A percentile compares a stretch with the other conserved stretches of the same genome.
Evolutionary conservation across 1,284 basidiomycete species (phyloP).

Genomic region (Apiotrichum gamsii): DNA sequence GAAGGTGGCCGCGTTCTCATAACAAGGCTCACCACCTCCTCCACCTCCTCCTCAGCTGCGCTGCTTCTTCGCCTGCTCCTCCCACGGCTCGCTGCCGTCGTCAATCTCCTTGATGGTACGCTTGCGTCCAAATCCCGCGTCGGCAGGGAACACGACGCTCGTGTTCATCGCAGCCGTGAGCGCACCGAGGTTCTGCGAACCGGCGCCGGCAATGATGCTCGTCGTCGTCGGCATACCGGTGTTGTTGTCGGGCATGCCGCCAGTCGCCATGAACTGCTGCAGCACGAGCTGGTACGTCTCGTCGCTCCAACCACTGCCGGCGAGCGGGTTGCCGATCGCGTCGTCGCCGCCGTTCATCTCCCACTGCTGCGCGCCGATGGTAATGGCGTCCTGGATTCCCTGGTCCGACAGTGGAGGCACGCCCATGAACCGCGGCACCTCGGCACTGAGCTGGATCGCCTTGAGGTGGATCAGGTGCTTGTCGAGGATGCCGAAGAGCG

Average conservation of each 20-base stretch:
- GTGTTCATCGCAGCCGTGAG: conserved; percentile 25
- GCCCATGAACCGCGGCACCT: conserved; percentile 64
- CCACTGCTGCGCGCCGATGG: conserved; percentile 29
- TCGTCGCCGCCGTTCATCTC: conserved; percentile 10
- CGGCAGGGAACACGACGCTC: conserved; percentile 31
- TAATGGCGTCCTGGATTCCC: conserved; percentile 52
- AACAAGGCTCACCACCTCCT: no score
- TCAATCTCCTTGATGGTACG: conserved; percentile 32
- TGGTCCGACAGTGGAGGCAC: conserved; percentile 63
- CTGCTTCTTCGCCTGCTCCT: conserved; percentile 14
- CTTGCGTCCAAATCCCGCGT: conserved; percentile 22
- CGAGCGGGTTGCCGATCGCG: conserved; percentile 36
- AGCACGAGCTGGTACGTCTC: conserved; percentile 42
- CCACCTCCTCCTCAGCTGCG: no score
- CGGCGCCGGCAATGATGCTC: conserved; percentile 1
- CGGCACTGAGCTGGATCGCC: conserved; percentile 68
- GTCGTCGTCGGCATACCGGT: conserved; percentile 5
- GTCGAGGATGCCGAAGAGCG: conserved; percentile 85
- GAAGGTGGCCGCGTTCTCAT: no score
- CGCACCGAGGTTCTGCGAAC: background rate
- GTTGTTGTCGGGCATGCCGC: conserved; percentile 26
- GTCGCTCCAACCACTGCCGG: conserved; percentile 43
- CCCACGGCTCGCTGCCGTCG: conserved; percentile 22
- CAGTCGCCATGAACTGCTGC: conserved; percentile 30
- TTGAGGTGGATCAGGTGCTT: conserved; percentile 93